These are phyloP conservation scores for Rosa persica DNA, from an alignment of 306 rosid species.

Conservation along the genomic window DNA sequence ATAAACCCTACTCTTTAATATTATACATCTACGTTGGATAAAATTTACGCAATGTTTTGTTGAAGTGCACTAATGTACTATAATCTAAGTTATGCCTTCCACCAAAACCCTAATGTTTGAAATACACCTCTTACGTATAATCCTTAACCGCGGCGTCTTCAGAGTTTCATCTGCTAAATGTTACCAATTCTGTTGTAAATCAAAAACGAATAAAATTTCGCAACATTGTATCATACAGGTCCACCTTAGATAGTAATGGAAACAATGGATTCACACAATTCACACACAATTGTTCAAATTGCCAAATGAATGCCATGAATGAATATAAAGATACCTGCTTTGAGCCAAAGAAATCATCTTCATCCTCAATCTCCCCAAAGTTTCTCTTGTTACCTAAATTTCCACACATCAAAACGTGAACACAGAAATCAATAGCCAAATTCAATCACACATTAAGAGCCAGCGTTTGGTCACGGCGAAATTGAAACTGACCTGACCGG, in stretches of 20 bases:
- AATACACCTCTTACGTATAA: background rate
- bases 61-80: background rate
- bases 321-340: slow-evolving; percentile 49
- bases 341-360: slow-evolving; percentile 54
- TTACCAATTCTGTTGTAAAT: background rate
- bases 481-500: slow-evolving; percentile 47
- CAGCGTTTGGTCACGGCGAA: slow-evolving; percentile 9
- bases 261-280: background rate
- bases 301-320: background rate
- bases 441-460: slow-evolving; percentile 5
- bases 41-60: background rate
- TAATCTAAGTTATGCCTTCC: background rate
- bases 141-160: background rate
- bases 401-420: background rate
- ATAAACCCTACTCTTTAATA: background rate
- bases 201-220: background rate
- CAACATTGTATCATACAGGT: background rate
- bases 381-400: slow-evolving; percentile 61
- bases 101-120: background rate
- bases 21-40: background rate
- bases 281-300: background rate
- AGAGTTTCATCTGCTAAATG: background rate
- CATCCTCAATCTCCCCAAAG: slow-evolving; percentile 66
- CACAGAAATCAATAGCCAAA: background rate
- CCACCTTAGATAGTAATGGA: background rate